A percentile compares a stretch with the other conserved stretches of the same genome.
Evolutionary conservation across 2,329 filamentous ascomycete species (phyloP).

Genomic region (Curvularia hawaiiensis): DNA sequence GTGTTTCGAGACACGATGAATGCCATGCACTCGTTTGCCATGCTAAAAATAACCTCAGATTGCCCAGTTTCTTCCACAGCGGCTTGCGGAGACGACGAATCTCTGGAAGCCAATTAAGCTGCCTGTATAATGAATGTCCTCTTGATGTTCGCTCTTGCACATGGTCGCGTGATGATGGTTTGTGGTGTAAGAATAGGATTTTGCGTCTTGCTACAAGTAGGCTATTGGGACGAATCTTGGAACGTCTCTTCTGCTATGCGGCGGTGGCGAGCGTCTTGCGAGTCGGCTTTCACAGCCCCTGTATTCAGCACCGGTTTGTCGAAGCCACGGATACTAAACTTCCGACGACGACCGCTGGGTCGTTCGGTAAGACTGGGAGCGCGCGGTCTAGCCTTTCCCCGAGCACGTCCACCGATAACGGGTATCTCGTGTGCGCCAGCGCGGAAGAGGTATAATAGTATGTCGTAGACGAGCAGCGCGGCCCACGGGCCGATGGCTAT

Average conservation of each 20-base stretch:
- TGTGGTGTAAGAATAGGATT: neutral
- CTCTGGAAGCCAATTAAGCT: neutral
- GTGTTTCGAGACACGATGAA: neutral
- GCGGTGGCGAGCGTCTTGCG: slow-evolving; percentile 35
- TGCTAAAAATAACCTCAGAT: neutral
- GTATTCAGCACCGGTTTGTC: slow-evolving; percentile 29
- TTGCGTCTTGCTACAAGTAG: neutral
- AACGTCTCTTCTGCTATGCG: slow-evolving; percentile 29
- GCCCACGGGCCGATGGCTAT: slow-evolving; percentile 67
- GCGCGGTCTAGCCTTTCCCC: slow-evolving; percentile 63
- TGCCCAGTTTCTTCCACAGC: slow-evolving; percentile 1
- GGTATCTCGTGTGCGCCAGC: slow-evolving; percentile 64
- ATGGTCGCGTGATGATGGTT: neutral
- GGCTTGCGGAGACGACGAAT: neutral
- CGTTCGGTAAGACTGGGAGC: slow-evolving; percentile 66
- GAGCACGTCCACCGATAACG: slow-evolving; percentile 64
- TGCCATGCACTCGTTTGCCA: neutral
- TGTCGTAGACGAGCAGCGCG: slow-evolving; percentile 66
- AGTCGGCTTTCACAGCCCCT: slow-evolving; percentile 23
- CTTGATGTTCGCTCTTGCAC: slow-evolving; percentile 1
- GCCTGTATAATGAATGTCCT: neutral
- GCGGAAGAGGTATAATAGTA: slow-evolving; percentile 66
- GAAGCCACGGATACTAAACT: slow-evolving; percentile 47
- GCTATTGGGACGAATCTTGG: slow-evolving; percentile 12
- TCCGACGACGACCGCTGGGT: slow-evolving; percentile 56